Base-by-base conservation (phyloP, 73 alveolate genomes). In the Paraurostyla sp. region DNA sequence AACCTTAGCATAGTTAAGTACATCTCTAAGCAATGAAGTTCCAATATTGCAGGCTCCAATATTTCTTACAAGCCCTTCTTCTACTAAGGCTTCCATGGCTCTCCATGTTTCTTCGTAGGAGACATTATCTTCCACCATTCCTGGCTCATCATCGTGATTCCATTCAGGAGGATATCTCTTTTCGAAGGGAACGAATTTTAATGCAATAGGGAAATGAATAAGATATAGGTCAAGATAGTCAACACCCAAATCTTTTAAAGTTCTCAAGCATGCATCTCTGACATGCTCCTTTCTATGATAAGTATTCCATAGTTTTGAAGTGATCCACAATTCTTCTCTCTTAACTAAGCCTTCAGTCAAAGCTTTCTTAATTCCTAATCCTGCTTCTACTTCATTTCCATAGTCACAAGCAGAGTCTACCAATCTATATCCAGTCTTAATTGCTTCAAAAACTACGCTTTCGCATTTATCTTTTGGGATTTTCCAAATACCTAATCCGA, bases 31-130 rank as follows among this genome's bases (percentile, higher is more conserved):
- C 58, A 92, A 76, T 60, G 91, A 88, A 11, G 92, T 88, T 82
- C 90, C 92, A 78, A 90, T 65, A 86, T 96, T 96, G 89, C 97
- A 91, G 50, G 73, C 90, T 32, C 99, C 98, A 40, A 96, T 96
- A 35, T 92, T 88, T 91, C 87, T 93, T 25, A 94, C 95, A 51
- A 88, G 88, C 42, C 97, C 96, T 68, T 94, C 90, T 58, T 96
- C 93, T 13, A 89, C 95, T 40, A 89, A 65, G 22, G 57, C 65
- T 85, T 94, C 97, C 92, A 90, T 62, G 88, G 94, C 95, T 56
- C 92, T 92, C 97, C 96, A 96, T 22, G 97, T 88, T 45, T 91
- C 95, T 46, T 54, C 65, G 80, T 83, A 80, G 11, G 97, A 94
- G 54, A 85, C 85, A 30, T 48, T 23, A 33, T 91, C 90, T 62